Conservation (phyloP, 805 yeast species). For the Tetrapisispora iriomotensis region DNA sequence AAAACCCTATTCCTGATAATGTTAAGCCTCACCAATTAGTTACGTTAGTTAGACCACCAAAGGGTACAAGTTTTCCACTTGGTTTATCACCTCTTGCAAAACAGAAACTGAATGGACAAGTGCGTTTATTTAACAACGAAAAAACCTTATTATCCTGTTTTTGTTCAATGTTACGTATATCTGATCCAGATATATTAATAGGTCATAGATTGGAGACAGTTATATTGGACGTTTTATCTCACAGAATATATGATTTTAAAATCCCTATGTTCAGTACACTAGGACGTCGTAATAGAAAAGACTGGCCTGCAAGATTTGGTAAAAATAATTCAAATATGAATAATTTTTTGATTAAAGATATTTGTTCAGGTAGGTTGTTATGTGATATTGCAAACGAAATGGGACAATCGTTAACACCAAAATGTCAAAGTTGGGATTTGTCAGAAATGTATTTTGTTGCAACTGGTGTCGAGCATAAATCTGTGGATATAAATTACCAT, state of each 20-base stretch:
- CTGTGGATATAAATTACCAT: constrained; percentile 66
- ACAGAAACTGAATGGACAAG: constrained; percentile 34
- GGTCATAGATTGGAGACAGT: constrained; percentile 82
- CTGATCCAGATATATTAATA: constrained; percentile 86
- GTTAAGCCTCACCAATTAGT: constrained; percentile 49
- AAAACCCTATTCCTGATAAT: constrained; percentile 58
- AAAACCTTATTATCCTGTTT: constrained; percentile 64
- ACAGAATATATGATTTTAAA: constrained; percentile 65
- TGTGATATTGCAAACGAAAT: constrained; percentile 92
- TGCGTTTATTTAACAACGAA: constrained; percentile 63
- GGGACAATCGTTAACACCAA: constrained; percentile 85
- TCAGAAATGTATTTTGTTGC: constrained; percentile 83
- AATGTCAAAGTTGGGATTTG: constrained; percentile 91
- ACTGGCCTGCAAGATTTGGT: constrained; percentile 70
- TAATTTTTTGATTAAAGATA: constrained; percentile 51
- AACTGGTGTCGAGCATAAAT: constrained; percentile 50
- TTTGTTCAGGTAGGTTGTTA: constrained; percentile 74
- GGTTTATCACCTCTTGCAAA: constrained; percentile 60
- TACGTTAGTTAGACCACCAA: constrained; percentile 70
- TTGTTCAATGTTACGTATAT: constrained; percentile 55
- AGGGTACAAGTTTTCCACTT: constrained; percentile 62
- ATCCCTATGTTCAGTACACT: constrained; percentile 71
- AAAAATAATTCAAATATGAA: constrained; percentile 41
- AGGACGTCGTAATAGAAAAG: constrained; percentile 71
- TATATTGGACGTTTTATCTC: constrained; percentile 69